Percentiles rank a stretch among this genome's conserved stretches.
phyloP scores from a whole-genome alignment of 768 basidiomycete species.

The Tricholoma furcatifolium region DNA sequence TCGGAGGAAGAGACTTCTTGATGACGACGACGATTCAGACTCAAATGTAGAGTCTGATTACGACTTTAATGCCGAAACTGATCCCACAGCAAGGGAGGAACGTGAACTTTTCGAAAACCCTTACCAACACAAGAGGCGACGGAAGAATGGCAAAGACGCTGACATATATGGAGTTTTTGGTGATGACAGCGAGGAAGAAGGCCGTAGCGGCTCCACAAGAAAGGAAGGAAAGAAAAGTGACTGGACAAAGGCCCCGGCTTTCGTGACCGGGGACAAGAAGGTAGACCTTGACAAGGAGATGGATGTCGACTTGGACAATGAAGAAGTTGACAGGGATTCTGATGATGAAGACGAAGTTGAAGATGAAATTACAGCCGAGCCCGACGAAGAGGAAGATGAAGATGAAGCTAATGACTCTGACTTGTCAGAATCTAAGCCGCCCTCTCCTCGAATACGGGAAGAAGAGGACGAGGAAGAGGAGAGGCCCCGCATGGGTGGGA shows the following conservation, averaged over 20 bases:
- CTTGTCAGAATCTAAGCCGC: slow-evolving; percentile 41
- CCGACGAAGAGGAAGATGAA: slow-evolving; percentile 12
- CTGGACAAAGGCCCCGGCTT: slow-evolving; percentile 78
- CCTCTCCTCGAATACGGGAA: slow-evolving; percentile 56
- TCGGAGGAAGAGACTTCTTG: slow-evolving; percentile 71
- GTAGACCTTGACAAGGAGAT: slow-evolving; percentile 44
- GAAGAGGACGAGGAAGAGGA: slow-evolving; percentile 44
- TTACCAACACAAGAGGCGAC: slow-evolving; percentile 67
- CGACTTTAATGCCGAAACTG: slow-evolving; percentile 44
- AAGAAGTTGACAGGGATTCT: slow-evolving; percentile 31
- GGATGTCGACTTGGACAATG: slow-evolving; percentile 25
- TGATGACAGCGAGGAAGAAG: slow-evolving; percentile 69
- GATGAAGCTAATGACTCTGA: slow-evolving; percentile 33
- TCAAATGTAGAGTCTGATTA: slow-evolving; percentile 60
- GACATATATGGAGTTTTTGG: slow-evolving; percentile 77
- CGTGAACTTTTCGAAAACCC: slow-evolving; percentile 76
- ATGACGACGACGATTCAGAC: slow-evolving; percentile 68
- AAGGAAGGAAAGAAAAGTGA: slow-evolving; percentile 45
- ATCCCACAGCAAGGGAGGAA: slow-evolving; percentile 69
- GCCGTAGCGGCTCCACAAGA: slow-evolving; percentile 17
- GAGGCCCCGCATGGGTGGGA: slow-evolving; percentile 42
- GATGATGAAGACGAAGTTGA: slow-evolving; percentile 36
- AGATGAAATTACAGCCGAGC: slow-evolving; percentile 18
- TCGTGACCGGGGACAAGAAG: slow-evolving; percentile 59
- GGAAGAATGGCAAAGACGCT: slow-evolving; percentile 67